Evolutionary conservation across 768 basidiomycete species (phyloP), one percentile per base, ranked within the genome.

Genomic region (Jaapia argillacea): DNA sequence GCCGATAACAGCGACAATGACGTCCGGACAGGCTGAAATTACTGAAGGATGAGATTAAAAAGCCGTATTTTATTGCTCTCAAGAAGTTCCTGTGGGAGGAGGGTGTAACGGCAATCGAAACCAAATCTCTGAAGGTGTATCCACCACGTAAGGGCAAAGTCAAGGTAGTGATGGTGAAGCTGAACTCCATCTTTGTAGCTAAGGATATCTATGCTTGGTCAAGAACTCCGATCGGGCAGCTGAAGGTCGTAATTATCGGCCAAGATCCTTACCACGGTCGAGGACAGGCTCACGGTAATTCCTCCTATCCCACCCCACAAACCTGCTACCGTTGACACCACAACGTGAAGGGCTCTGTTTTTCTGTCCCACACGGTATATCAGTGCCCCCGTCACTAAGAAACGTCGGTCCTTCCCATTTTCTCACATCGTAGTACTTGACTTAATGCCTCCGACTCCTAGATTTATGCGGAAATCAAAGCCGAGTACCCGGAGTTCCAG

Each of bases 161-260:
- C 16, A 33, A 10, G 10, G 10, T 10, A 10, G 36, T 36, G 3
- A 5, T 10, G 24, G 33, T 23, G 39, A 25, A 24, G 36, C 41
- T 10, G 22, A 16, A 10, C 35, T 3, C 13, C 38, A 5, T 35
- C 44, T 28, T 41, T 42, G 37, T 58, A 82, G 92, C 90, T 12
- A 68, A 71, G 49, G 77, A 94, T 55, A 85, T 96, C 44, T 96
- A 96, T 58, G 72, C 88, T 10, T 97, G 92, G 92, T 87, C 88
- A 3, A 53, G 58, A 44, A 92, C 89, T 23, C 88, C 89, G 3
- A 65, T 96, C 13, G 82, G 85, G 10, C 77, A 80, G 48, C 78
- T 97, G 48, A 81, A 79, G 57, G 85, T 91, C 22, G 89, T 96
- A 40, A 89, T 96, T 46, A 72, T 97, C 43, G 85, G 85, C 5